phyloP scores from a whole-genome alignment of 23 red algal species.

The Agarophyton chilense region DNA sequence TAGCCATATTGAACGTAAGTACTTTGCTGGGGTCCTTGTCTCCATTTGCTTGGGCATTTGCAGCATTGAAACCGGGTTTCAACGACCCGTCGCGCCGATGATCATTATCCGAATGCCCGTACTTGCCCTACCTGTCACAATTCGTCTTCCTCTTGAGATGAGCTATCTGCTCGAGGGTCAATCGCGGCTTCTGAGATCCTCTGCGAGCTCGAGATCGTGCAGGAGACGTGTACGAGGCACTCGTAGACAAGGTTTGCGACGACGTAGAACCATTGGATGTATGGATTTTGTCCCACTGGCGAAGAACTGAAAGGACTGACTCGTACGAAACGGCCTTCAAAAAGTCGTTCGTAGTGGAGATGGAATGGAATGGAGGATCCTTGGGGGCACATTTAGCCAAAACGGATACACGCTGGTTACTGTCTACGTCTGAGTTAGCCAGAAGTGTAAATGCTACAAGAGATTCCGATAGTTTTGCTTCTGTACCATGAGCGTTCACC shows the following conservation, averaged over 20 bases:
- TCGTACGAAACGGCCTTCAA: not conserved
- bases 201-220: too few relatives aligned
- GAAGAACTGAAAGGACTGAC: not conserved
- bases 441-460: not conserved
- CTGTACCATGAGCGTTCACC: not conserved
- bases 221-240: not conserved
- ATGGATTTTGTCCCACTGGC: not conserved
- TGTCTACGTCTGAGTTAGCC: not conserved
- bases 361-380: not conserved
- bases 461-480: not conserved
- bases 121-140: constrained; percentile 27
- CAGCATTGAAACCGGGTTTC: not conserved
- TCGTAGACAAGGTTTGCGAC: not conserved
- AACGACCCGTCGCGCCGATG: constrained; percentile 28
- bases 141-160: constrained; percentile 19
- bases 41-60: not conserved
- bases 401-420: not conserved
- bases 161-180: constrained; percentile 3
- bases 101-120: constrained; percentile 30
- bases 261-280: not conserved
- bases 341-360: not conserved
- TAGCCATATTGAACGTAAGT: constrained; percentile 15
- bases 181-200: not conserved
- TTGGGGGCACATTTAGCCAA: not conserved
- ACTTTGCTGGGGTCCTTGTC: not conserved